Evolutionary conservation across 352 stramenopile species (phyloP).

Genomic region (Phytopythium ostracodes): DNA sequence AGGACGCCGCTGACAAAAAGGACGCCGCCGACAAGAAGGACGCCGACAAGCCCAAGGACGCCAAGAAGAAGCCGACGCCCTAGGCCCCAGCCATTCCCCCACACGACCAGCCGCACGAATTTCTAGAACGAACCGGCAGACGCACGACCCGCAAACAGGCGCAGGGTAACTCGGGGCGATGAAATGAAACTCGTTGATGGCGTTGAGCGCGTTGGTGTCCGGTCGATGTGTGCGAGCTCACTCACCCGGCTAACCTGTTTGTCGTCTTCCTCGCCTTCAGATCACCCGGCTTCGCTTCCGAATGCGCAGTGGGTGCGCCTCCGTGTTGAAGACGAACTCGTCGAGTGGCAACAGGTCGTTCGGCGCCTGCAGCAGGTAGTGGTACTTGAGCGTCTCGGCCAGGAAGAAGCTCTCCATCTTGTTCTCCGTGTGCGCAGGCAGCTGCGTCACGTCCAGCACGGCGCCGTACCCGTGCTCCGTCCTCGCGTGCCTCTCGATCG

Average conservation of each 20-base stretch:
- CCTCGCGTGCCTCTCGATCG: slow-evolving; percentile 92
- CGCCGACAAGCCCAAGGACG: slow-evolving; percentile 34
- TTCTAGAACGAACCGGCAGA: background rate
- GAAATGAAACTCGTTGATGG: background rate
- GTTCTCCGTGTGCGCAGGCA: slow-evolving; percentile 78
- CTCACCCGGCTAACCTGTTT: background rate
- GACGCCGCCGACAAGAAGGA: slow-evolving; percentile 49
- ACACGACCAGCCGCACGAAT: background rate
- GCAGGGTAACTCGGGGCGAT: background rate
- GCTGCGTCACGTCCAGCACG: slow-evolving; percentile 40
- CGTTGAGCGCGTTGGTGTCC: background rate
- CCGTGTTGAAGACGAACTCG: slow-evolving; percentile 96
- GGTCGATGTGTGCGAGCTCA: background rate
- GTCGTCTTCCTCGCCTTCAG: background rate
- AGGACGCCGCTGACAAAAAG: no score
- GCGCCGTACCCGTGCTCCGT: slow-evolving; percentile 87
- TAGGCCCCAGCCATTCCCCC: background rate
- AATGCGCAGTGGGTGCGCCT: slow-evolving; percentile 91
- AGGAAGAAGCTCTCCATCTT: slow-evolving; percentile 99
- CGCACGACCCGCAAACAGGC: background rate
- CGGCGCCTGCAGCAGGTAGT: slow-evolving; percentile 92
- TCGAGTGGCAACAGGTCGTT: slow-evolving; percentile 86
- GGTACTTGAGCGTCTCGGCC: slow-evolving; percentile 98
- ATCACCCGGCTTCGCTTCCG: slow-evolving; percentile 11
- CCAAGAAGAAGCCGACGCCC: slow-evolving; percentile 7